These are phyloP conservation scores for Galeopsis tetrahit DNA, from an alignment of 257 asterid genomes.

Conservation along the genomic window DNA sequence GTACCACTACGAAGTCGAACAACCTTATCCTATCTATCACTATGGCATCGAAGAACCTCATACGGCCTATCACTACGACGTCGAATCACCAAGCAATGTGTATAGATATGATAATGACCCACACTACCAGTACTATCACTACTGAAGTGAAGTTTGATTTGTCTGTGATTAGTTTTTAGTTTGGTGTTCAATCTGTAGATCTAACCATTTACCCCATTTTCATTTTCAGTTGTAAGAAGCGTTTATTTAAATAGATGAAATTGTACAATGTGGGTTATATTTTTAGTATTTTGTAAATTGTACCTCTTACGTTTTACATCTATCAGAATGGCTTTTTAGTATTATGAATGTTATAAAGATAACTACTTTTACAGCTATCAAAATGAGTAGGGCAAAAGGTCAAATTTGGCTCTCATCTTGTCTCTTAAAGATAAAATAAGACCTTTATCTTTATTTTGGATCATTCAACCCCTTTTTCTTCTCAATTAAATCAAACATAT, in stretches of 20 bases:
- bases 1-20: slow-evolving; percentile 49
- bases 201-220: slow-evolving; percentile 15
- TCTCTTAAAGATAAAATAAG: too few species aligned
- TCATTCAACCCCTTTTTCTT: too few species aligned
- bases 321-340: too few species aligned
- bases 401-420: too few species aligned
- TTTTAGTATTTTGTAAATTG: not conserved
- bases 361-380: too few species aligned
- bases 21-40: slow-evolving; percentile 46
- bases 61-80: slow-evolving; percentile 46
- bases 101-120: slow-evolving; percentile 45
- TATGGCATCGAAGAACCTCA: slow-evolving; percentile 50
- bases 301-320: not conserved
- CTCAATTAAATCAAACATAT: too few species aligned
- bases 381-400: too few species aligned
- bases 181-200: slow-evolving; percentile 25
- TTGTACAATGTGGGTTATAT: slow-evolving; percentile 2
- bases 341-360: too few species aligned
- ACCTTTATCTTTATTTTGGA: too few species aligned
- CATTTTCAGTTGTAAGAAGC: slow-evolving; percentile 20
- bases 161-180: slow-evolving; percentile 5
- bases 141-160: slow-evolving; percentile 46
- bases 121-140: slow-evolving; percentile 52
- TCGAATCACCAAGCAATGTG: slow-evolving; percentile 38
- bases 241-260: slow-evolving; percentile 17